Percentiles rank a stretch among this genome's conserved stretches.
These are phyloP conservation scores for Mentha longifolia DNA, from an alignment of 257 asterid species.

Conservation along the genomic window DNA sequence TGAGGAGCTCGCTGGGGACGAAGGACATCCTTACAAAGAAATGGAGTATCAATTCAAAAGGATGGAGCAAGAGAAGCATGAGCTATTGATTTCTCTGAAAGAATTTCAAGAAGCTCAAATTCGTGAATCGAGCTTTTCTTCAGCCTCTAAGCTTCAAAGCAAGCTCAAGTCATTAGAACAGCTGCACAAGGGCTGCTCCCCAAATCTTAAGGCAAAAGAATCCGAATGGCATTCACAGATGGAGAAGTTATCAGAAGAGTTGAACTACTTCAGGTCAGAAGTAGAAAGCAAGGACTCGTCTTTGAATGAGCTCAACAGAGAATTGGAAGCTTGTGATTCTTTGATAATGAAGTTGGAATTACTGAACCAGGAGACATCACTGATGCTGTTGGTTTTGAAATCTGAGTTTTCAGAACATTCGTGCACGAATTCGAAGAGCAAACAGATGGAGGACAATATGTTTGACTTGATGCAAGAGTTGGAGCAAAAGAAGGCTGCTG, in stretches of 20 bases:
- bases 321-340: conserved; percentile 67
- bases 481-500: conserved; percentile 58
- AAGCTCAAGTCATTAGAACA: conserved; percentile 69
- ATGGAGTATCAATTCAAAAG: conserved; percentile 79
- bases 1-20: conserved; percentile 66
- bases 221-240: conserved; percentile 62
- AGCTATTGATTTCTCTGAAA: conserved; percentile 55
- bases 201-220: conserved; percentile 67
- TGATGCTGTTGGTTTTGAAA: conserved; percentile 62
- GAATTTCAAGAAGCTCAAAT: conserved; percentile 81
- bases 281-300: conserved; percentile 48
- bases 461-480: conserved; percentile 48
- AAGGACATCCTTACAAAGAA: conserved; percentile 75
- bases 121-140: conserved; percentile 61
- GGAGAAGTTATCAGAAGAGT: conserved; percentile 57
- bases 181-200: conserved; percentile 60
- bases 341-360: conserved; percentile 56
- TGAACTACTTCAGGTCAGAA: conserved; percentile 48
- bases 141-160: conserved; percentile 73
- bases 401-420: conserved; percentile 60
- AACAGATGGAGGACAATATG: conserved; percentile 38
- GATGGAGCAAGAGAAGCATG: conserved; percentile 79
- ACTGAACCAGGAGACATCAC: conserved; percentile 63
- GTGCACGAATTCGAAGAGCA: conserved; percentile 39
- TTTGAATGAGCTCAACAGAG: conserved; percentile 57